Base-by-base conservation (phyloP, 2,329 filamentous ascomycete species). In the Xylaria sp. region DNA sequence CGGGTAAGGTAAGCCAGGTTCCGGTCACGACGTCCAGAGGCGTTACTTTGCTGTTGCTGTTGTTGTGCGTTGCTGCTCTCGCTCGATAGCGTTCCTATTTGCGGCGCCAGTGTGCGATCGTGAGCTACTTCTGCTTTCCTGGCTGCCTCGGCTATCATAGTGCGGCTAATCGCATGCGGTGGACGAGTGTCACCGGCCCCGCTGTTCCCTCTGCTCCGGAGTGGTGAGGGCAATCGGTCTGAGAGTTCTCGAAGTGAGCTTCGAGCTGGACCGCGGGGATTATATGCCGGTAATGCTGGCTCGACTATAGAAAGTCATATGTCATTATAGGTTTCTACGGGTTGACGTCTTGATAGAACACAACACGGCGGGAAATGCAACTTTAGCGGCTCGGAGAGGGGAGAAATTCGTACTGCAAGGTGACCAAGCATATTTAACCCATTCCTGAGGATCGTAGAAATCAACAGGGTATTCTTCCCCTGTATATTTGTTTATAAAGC, bases 401-500 rank as follows among this genome's bases (percentile, higher is more conserved):
- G 39, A 46, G 32, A 23, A 55, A 56, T 51, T 32, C 70, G n/a
- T 70, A 71, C 70, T 88, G 77, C 92, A 96, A 0, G 94, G 94
- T 2, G 92, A 95, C 9, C 93, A 85, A 37, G 89, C 87, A 79
- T 93, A 90, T 70, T 92, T 91, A 64, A 92, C 88, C 94, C 95
- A 98, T 62, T 90, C 89, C 15, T 93, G 85, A 0, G 90, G 83
- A 75, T 95, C 86, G 81, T 94, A 97, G 78, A 97, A 97, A 79
- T 98, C 90, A 48, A 98, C 86, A 0, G 86, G 90, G 76, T 95
- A 97, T 72, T 92, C 87, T 76, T 97, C 91, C 69, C 91, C 91
- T 0, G 94, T 96, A 52, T 90, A 80, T 75, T 91, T 93, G 81
- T 98, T 91, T 75, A 97, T 86, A 79, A 97, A 98, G 80, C 94